Conservation (phyloP, 2,329 filamentous ascomycete genomes). For the Thielaviopsis populi region DNA sequence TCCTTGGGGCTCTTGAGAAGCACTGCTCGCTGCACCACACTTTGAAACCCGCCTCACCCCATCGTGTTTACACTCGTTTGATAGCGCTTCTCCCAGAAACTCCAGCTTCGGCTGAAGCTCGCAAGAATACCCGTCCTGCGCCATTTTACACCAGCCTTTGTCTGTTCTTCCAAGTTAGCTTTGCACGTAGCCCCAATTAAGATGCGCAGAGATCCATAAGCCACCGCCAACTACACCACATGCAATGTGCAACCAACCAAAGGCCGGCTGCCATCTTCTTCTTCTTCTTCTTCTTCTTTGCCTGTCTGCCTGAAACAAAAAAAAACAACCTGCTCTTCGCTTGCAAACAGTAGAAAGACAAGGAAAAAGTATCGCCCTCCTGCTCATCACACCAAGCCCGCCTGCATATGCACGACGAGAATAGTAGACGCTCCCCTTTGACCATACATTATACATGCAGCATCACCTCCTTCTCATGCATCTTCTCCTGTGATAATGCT, state of each 20-base stretch:
- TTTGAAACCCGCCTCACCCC: not conserved
- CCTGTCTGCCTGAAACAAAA: not conserved
- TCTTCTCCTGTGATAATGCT: not conserved
- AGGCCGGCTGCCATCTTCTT: not conserved
- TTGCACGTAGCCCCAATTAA: not conserved
- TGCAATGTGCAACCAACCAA: not conserved
- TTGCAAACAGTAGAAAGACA: not conserved
- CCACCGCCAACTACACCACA: not conserved
- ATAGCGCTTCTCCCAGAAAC: slow-evolving; percentile 7
- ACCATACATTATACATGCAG: not conserved
- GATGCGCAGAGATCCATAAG: not conserved
- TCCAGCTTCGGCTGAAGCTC: not conserved
- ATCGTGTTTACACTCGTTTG: slow-evolving; percentile 13
- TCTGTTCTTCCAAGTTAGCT: not conserved
- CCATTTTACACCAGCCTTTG: not conserved
- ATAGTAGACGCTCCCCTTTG: not conserved
- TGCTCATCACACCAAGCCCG: not conserved
- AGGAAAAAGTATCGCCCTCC: not conserved
- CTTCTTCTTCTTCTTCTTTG: too few species aligned
- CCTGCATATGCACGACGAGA: not conserved
- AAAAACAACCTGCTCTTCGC: not conserved
- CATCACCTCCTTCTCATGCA: not conserved
- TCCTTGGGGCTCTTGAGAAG: slow-evolving; percentile 3
- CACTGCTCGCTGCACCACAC: not conserved
- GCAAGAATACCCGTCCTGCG: too few species aligned